These are phyloP conservation scores for Sporothrix humicola DNA, from an alignment of 2,329 filamentous ascomycete genomes.

Conservation along the genomic window DNA sequence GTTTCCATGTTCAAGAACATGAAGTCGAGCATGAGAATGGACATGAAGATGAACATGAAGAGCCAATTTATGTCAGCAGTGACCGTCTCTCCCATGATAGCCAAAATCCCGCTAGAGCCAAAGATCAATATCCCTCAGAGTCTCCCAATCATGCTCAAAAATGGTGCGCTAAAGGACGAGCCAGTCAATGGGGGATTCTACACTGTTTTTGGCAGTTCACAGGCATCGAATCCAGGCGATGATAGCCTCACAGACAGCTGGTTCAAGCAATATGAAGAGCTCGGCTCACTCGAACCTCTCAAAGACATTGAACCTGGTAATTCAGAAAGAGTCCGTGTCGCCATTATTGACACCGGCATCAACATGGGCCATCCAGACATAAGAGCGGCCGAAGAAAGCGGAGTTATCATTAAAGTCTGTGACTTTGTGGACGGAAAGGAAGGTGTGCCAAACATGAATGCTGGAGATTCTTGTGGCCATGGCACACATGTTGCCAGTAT, in stretches of 20 bases:
- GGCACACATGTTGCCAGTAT: not conserved
- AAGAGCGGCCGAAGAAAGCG: not conserved
- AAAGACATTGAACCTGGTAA: not conserved
- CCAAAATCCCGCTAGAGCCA: no score
- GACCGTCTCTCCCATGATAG: no score
- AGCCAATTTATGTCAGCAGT: no score
- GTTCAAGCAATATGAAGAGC: not conserved
- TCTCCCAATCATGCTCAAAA: no score
- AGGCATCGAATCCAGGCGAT: not conserved
- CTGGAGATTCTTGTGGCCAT: not conserved
- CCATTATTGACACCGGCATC: slow-evolving; percentile 1
- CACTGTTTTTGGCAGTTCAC: not conserved
- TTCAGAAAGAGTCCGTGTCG: not conserved
- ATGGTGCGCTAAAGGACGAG: no score
- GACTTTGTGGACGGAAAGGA: not conserved
- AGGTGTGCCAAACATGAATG: not conserved
- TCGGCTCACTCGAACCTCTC: not conserved
- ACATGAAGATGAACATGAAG: no score
- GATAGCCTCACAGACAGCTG: not conserved
- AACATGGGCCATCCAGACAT: not conserved
- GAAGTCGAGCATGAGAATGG: no score
- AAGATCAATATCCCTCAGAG: no score
- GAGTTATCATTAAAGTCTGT: not conserved
- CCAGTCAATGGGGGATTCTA: not conserved
- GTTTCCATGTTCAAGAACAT: no score